Conservation (phyloP, 139 green algal genomes). For the Coccomyxa sp. region DNA sequence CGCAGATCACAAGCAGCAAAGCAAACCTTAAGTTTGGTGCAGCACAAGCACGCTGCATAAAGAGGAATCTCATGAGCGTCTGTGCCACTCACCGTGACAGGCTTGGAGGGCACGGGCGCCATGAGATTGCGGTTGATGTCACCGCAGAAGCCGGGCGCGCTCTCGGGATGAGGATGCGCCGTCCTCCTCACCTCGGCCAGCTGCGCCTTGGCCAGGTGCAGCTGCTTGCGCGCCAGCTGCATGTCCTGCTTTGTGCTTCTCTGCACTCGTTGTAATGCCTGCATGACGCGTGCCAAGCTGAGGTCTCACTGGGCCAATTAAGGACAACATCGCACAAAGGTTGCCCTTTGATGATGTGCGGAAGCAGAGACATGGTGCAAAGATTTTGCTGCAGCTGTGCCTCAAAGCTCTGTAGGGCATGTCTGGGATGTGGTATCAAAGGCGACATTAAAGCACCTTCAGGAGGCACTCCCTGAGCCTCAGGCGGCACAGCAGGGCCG, state of each 20-base stretch:
- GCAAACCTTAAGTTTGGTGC: too few relatives aligned
- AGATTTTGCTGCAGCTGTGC: not conserved
- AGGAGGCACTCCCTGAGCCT: conserved; percentile 36
- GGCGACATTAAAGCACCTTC: conserved; percentile 5
- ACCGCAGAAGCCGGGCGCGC: conserved; percentile 39
- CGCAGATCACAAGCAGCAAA: too few relatives aligned
- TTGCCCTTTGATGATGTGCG: not conserved
- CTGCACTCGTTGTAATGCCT: conserved; percentile 10
- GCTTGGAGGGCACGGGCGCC: conserved; percentile 45
- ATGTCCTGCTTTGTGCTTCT: conserved; percentile 19
- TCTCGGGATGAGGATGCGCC: not conserved
- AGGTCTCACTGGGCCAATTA: too few relatives aligned
- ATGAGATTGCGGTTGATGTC: conserved; percentile 59
- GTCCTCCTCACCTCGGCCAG: conserved; percentile 17
- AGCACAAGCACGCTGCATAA: too few relatives aligned
- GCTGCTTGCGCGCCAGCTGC: conserved; percentile 16
- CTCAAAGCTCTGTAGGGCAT: not conserved
- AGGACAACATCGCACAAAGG: not conserved
- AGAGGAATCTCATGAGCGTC: too few relatives aligned
- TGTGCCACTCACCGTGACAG: not conserved
- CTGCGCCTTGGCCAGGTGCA: conserved; percentile 11
- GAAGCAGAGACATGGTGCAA: not conserved
- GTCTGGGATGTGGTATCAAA: not conserved
- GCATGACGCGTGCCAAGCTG: not conserved
- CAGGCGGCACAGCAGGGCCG: conserved; percentile 40